Conservation (phyloP, 192 early-diverging fungal genomes). For the Cetraspora pellucida region DNA sequence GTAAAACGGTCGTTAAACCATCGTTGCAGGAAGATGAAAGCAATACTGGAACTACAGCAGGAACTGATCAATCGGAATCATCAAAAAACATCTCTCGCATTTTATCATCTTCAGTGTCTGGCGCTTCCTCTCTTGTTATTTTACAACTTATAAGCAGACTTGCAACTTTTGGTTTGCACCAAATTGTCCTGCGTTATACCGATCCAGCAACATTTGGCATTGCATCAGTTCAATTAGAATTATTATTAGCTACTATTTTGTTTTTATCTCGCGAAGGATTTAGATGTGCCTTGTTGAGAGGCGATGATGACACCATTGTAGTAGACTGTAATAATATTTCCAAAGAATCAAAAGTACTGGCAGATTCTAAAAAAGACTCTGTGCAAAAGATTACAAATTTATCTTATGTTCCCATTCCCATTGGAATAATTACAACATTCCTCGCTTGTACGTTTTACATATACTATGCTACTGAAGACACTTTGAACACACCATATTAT, state of each 20-base stretch:
- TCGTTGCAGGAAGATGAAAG: background rate
- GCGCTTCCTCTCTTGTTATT: slow-evolving; percentile 73
- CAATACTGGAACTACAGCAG: background rate
- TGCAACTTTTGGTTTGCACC: slow-evolving; percentile 83
- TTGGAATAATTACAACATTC: slow-evolving; percentile 62
- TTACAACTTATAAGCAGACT: slow-evolving; percentile 76
- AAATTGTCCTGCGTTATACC: slow-evolving; percentile 72
- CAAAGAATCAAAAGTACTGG: slow-evolving; percentile 26
- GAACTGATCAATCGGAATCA: slow-evolving; percentile 2
- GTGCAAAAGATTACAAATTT: slow-evolving; percentile 71
- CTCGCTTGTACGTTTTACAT: slow-evolving; percentile 59
- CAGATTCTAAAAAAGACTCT: slow-evolving; percentile 12
- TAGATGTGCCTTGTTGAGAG: slow-evolving; percentile 70
- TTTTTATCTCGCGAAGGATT: slow-evolving; percentile 89
- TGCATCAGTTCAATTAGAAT: slow-evolving; percentile 81
- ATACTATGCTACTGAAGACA: slow-evolving; percentile 39
- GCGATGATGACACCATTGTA: slow-evolving; percentile 34
- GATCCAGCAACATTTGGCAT: slow-evolving; percentile 78
- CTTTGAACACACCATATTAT: slow-evolving; percentile 49
- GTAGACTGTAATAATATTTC: slow-evolving; percentile 23
- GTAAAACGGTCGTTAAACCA: background rate
- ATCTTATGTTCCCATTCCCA: slow-evolving; percentile 66
- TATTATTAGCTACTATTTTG: slow-evolving; percentile 84
- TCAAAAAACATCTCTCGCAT: slow-evolving; percentile 39
- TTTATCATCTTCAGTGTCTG: slow-evolving; percentile 64